Base-by-base conservation (phyloP, 1,139 yeast species). In the Nakaseomyces uthaithaninus region DNA sequence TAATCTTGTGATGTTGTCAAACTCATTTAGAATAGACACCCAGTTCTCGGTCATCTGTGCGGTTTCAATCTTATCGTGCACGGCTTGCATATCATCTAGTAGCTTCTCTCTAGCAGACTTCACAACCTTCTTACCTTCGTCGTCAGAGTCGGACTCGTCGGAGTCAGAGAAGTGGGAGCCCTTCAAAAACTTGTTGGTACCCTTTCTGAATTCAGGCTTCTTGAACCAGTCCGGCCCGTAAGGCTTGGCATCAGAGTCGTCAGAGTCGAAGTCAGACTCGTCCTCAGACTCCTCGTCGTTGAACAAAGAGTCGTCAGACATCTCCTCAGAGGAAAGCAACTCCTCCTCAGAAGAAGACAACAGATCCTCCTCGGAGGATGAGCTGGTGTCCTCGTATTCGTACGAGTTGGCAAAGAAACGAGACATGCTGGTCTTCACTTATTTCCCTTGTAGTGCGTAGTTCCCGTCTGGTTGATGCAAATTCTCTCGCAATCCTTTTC, bases 51-150 rank as follows among this genome's bases (percentile, higher is more conserved):
- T 73, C 65, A 74, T 74, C 64, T 72, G 82, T 46, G 78, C 80
- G 49, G 72, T 74, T 55, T 82, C 91, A 55, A 87, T 75, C 45
- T 76, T 70, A 57, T 77, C 82, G 54, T 81, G 74, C 31, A 76
- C 66, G 27, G 71, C 71, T 53, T 76, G 80, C 68, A 91, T 75
- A 63, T 91, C 98, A 60, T 87, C 97, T 51, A 86, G 62, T 47
- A 89, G 72, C 67, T 89, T 93, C 52, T 89, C 97, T 67, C 83
- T 86, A 43, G 96, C 95, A 45, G 93, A 79, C 66, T 84, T 89
- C 53, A 91, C 96, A 37, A 87, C 86, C 56, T 81, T 83, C 63
- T 80, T 81, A 49, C 77, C 79, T 46, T 47, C 52, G 49, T 77
- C 80, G 46, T 48, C 54, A 45, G 78, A 85, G 47, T 77, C 83